Base-by-base conservation (phyloP, 345 rosid species). In the Turnera subulata region DNA sequence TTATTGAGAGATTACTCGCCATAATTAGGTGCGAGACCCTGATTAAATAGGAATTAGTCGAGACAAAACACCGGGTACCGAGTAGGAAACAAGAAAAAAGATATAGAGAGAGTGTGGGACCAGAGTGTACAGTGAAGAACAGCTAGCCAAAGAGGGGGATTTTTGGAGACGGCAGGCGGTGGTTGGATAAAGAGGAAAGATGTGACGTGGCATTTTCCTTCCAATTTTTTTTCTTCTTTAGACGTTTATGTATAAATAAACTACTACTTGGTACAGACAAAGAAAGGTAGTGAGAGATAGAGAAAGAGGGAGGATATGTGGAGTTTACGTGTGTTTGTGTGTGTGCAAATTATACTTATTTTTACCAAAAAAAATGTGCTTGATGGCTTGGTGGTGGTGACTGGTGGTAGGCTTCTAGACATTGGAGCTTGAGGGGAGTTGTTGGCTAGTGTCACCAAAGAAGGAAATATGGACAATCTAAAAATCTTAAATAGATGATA, bases 101-200 rank as follows among this genome's bases (percentile, higher is more conserved):
- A 46, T 3, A 32, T 22, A 20, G 13, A 45, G 18, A 16, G 52
- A 50, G 9, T 20, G 52, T 45, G 43, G 71, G 25, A 44, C 69
- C 62, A 11, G 14, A 18, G 23, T 40, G 4, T 55, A 65, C 70
- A 57, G 73, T 49, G 66, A 55, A 44, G 48, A 59, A 68, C 84
- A 73, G 73, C 77, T 73, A 55, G 61, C 62, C 59, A 16, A 22
- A 15, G 12, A n/a, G 12, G 0, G 59, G 40, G 57, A 19, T 13
- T 52, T 53, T 46, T 6, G 52, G 63, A 59, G 71, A 50, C 79
- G 77, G 81, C 73, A 62, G 57, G 47, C 48, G 77, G 77, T 80
- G 42, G 70, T 69, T 80, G 84, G 81, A 74, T 66, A 76, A 66
- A 39, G 25, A n/a, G 50, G 6, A 4, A 4, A 7, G 2, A 2